Conservation (phyloP, 2,329 filamentous ascomycete genomes). For the Rachicladosporium sp. region DNA sequence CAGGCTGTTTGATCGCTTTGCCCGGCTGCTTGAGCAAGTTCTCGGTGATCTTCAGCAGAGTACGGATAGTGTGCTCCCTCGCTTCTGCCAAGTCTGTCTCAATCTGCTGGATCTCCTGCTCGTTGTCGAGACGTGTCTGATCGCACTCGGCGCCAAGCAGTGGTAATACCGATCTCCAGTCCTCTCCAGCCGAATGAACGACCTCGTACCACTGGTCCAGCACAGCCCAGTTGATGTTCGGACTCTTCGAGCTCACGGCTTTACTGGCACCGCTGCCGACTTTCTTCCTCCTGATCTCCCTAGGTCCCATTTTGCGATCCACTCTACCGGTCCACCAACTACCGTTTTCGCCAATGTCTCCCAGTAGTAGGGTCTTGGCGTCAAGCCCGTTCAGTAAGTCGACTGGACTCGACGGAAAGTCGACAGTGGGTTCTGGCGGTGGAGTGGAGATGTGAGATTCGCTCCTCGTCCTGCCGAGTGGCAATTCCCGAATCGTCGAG, state of each 20-base stretch:
- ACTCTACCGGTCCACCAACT: slow-evolving; percentile 63
- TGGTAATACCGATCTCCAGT: slow-evolving; percentile 52
- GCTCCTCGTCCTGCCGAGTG: slow-evolving; percentile 28
- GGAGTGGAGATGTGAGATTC: slow-evolving; percentile 30
- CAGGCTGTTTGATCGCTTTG: slow-evolving; percentile 52
- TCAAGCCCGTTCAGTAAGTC: slow-evolving; percentile 50
- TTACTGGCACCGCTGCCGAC: slow-evolving; percentile 16
- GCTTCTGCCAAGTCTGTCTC: slow-evolving; percentile 46
- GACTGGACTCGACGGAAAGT: slow-evolving; percentile 22
- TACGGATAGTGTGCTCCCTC: slow-evolving; percentile 55
- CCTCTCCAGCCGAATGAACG: slow-evolving; percentile 52
- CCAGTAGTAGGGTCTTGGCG: slow-evolving; percentile 60
- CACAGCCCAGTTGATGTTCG: slow-evolving; percentile 63
- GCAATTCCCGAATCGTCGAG: slow-evolving; percentile 36
- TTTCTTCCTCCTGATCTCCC: slow-evolving; percentile 15
- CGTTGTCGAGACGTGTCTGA: slow-evolving; percentile 31
- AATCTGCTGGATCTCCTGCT: slow-evolving; percentile 30
- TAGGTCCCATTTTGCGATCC: slow-evolving; percentile 16
- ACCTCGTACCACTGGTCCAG: slow-evolving; percentile 63
- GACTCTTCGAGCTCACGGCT: slow-evolving; percentile 46
- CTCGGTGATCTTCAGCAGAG: slow-evolving; percentile 67
- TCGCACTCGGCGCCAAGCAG: slow-evolving; percentile 13
- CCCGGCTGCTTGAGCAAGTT: slow-evolving; percentile 68
- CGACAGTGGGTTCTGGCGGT: slow-evolving; percentile 20
- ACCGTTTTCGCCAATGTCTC: slow-evolving; percentile 69